Base-by-base conservation (phyloP, 176 grass and related monocot genomes). In the Oryza brachyantha region DNA sequence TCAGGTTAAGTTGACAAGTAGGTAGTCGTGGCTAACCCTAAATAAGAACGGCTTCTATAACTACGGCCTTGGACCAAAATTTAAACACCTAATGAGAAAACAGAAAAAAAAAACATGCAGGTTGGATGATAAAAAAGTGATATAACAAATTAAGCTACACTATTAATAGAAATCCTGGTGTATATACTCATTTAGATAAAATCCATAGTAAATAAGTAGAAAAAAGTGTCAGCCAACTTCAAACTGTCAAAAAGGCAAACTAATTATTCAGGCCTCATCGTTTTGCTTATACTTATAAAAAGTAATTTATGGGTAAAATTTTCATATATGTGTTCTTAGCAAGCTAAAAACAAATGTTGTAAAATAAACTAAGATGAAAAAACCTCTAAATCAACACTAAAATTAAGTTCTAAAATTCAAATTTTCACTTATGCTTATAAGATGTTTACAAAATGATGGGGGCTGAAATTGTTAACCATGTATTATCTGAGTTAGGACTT, bases 31-130 rank as follows among this genome's bases (percentile, higher is more conserved):
- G 46, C 3, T 64, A 79, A 9, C 42, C 36, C 29, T 59, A 38
- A 70, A 75, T 70, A 37, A 75, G 14, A 86, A 48, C n/a, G n/a
- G n/a, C 27, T 73, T 24, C 38, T 80, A 8, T 43, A 9, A 35
- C 2, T 2, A 27, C 38, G 65, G 22, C 2, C 34, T 59, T n/a
- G 3, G 62, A 57, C 14, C 59, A 37, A 29, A 28, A 83, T 58
- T 64, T 45, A 21, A 83, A 72, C 10, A 60, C 17, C 35, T 17
- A 5, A 38, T 38, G 12, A 66, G 25, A 65, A 77, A 54, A 24
- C 52, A 55, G 8, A 21, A 21, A 52, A 52, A 21, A 3, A 74
- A 74, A n/a, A n/a, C n/a, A n/a, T n/a, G 26, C 19, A 35, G 19
- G 29, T 57, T 62, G 13, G 29, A 50, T 79, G 61, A 79, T 28